phyloP scores from a whole-genome alignment of 129 eudicot genomes.

The Smallanthus sonchifolius region DNA sequence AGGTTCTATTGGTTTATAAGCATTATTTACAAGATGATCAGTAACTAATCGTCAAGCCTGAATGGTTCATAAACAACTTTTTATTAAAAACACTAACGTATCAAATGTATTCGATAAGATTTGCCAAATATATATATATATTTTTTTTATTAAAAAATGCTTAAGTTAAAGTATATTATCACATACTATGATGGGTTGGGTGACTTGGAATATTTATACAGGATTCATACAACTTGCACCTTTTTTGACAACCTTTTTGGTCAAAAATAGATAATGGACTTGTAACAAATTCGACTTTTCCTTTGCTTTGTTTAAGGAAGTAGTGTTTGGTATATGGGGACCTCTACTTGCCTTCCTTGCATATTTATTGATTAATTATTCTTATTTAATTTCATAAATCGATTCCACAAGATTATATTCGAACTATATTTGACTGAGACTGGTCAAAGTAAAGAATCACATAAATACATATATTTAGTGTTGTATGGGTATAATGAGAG shows the following conservation, averaged over 20 bases:
- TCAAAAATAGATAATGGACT: constrained; percentile 19
- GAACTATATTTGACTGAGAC: background rate
- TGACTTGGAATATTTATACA: constrained; percentile 4
- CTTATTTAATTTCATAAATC: background rate
- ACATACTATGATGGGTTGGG: background rate
- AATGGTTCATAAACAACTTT: too few relatives aligned
- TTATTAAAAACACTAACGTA: too few relatives aligned
- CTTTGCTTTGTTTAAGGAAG: constrained; percentile 25
- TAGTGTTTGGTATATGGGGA: constrained; percentile 26
- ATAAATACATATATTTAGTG: background rate
- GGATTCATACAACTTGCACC: constrained; percentile 8
- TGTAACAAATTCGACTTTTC: constrained; percentile 23
- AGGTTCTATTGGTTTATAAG: too few relatives aligned
- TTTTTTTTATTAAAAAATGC: background rate
- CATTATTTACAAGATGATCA: too few relatives aligned
- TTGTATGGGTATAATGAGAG: background rate
- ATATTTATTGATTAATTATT: background rate
- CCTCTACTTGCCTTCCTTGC: constrained; percentile 3
- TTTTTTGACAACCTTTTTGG: background rate
- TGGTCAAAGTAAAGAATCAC: background rate
- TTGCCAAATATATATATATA: too few relatives aligned
- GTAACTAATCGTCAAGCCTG: too few relatives aligned
- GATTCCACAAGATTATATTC: background rate
- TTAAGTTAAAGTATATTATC: background rate
- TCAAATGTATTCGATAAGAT: too few relatives aligned